Conservation (phyloP, 208 protist species). For the Wallacemonas sp. region DNA sequence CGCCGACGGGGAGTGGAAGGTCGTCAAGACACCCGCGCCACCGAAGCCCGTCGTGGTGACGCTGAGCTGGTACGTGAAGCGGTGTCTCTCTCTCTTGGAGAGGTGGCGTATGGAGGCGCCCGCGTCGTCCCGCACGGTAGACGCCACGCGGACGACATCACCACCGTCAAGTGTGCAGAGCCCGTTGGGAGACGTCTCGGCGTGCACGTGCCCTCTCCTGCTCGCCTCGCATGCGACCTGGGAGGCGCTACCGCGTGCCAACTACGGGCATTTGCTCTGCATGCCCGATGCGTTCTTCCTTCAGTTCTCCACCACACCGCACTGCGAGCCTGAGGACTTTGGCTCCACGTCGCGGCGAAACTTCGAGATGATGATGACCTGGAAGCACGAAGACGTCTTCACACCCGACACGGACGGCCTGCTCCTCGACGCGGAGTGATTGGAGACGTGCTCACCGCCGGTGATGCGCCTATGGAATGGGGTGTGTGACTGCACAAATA, state of each 20-base stretch:
- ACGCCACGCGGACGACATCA: no score
- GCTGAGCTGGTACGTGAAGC: conserved; percentile 21
- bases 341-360: conserved; percentile 7
- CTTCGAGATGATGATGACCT: conserved; percentile 11
- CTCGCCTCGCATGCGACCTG: neutral
- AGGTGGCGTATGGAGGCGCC: neutral
- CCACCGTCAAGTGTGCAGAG: no score
- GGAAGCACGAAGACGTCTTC: conserved; percentile 31
- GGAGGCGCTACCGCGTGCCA: conserved; percentile 5
- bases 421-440: conserved; percentile 9
- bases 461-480: no score
- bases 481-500: no score
- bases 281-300: conserved; percentile 34
- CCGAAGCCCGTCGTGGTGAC: no score
- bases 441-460: no score
- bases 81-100: neutral
- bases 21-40: no score
- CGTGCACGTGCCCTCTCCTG: neutral
- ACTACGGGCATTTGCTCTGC: neutral
- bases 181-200: no score
- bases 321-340: conserved; percentile 73
- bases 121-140: no score
- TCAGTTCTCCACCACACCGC: conserved; percentile 46
- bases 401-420: conserved; percentile 10
- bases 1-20: no score